These are phyloP conservation scores for Sporothrix dimorphospora DNA, from an alignment of 2,329 filamentous ascomycete species.

Conservation along the genomic window DNA sequence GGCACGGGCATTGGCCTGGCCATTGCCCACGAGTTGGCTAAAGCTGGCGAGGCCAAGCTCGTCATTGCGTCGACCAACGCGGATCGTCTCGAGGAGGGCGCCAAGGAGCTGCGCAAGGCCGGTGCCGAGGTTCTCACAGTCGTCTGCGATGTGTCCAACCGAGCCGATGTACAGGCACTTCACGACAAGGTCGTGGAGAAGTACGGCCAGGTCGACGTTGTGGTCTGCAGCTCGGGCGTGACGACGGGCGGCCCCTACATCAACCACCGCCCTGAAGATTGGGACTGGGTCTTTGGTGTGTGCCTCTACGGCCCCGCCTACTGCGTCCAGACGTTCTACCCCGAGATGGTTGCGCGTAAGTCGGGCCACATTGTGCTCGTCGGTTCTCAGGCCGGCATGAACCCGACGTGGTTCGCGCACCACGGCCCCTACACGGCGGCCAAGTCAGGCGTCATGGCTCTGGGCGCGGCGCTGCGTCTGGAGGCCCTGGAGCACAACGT, in stretches of 20 bases:
- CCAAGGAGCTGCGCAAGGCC: slow-evolving; percentile 24
- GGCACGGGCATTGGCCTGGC: slow-evolving; percentile 28
- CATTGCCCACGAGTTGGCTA: slow-evolving; percentile 23
- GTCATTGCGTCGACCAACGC: slow-evolving; percentile 27
- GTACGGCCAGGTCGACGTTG: slow-evolving; percentile 23
- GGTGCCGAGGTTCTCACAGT: slow-evolving; percentile 22
- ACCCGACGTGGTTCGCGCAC: slow-evolving; percentile 24
- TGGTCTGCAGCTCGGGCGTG: slow-evolving; percentile 25
- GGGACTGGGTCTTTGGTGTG: slow-evolving; percentile 28
- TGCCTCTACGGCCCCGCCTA: slow-evolving; percentile 22
- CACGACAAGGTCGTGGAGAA: slow-evolving; percentile 18
- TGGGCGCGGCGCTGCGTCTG: slow-evolving; percentile 20
- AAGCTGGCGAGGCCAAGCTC: slow-evolving; percentile 27
- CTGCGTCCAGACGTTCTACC: slow-evolving; percentile 26
- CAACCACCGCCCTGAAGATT: slow-evolving; percentile 27
- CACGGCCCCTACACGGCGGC: slow-evolving; percentile 27
- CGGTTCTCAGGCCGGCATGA: slow-evolving; percentile 28
- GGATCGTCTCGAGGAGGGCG: slow-evolving; percentile 25
- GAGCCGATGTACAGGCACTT: slow-evolving; percentile 19
- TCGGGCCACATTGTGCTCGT: slow-evolving; percentile 26
- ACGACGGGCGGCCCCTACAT: slow-evolving; percentile 23
- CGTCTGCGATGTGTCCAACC: slow-evolving; percentile 26
- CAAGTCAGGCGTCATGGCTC: slow-evolving; percentile 26
- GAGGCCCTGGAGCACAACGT: slow-evolving; percentile 26
- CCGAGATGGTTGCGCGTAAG: slow-evolving; percentile 15